phyloP scores from a whole-genome alignment of 192 early-diverging fungal genomes.

The Glomus cerebriforme region DNA sequence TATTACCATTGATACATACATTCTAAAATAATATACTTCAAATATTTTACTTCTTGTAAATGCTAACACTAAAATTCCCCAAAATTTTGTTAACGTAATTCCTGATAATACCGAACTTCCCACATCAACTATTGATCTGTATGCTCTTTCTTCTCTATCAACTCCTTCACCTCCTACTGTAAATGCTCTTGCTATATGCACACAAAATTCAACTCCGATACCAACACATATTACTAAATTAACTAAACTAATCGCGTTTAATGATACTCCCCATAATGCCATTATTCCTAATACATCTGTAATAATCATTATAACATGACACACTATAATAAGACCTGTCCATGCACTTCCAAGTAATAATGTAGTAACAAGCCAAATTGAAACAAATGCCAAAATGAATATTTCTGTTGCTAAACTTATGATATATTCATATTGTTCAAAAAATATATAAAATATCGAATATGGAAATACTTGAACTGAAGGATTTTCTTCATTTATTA shows the following conservation, averaged over 20 bases:
- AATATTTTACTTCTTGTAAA: constrained; percentile 71
- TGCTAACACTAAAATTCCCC: constrained; percentile 65
- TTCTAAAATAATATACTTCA: constrained; percentile 69
- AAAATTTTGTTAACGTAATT: constrained; percentile 66
- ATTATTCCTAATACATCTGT: constrained; percentile 58
- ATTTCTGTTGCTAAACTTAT: constrained; percentile 51
- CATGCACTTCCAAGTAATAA: constrained; percentile 52
- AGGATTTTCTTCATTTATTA: constrained; percentile 40
- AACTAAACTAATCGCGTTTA: constrained; percentile 66
- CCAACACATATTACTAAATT: constrained; percentile 69
- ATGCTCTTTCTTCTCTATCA: constrained; percentile 48
- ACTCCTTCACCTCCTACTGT: constrained; percentile 50
- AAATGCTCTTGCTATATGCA: constrained; percentile 62
- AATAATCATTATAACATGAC: constrained; percentile 62
- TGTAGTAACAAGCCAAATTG: constrained; percentile 57
- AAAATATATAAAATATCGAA: constrained; percentile 68
- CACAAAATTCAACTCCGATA: constrained; percentile 70
- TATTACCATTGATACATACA: constrained; percentile 66
- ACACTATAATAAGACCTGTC: constrained; percentile 54
- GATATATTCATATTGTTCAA: constrained; percentile 66
- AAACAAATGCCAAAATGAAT: constrained; percentile 49
- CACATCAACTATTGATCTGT: constrained; percentile 53
- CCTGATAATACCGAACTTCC: constrained; percentile 68
- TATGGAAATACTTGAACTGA: constrained; percentile 60
- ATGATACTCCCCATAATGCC: constrained; percentile 55